phyloP scores from a whole-genome alignment of 1,139 yeast species.

The Pneumocystis carinii region DNA sequence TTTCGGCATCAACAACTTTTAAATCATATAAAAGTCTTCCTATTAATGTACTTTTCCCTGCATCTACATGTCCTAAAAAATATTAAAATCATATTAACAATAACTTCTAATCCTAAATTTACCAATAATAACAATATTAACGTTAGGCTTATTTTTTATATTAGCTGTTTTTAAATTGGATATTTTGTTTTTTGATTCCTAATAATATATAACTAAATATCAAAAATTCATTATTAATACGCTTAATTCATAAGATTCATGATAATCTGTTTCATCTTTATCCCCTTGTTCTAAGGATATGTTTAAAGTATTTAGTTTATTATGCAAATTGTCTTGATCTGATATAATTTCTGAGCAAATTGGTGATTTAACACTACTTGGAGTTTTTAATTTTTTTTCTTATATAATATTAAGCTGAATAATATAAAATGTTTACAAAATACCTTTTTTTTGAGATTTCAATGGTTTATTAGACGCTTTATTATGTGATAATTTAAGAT shows the following conservation, averaged over 20 bases:
- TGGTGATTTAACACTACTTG: background rate
- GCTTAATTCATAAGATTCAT: background rate
- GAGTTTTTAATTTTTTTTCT: background rate
- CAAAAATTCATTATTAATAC: background rate
- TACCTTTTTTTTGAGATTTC: background rate
- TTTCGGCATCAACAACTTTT: constrained; percentile 64
- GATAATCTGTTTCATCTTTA: background rate
- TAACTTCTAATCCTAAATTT: background rate
- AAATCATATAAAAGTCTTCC: constrained; percentile 74
- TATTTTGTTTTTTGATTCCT: background rate
- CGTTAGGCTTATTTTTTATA: constrained; percentile 21
- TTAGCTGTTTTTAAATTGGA: background rate
- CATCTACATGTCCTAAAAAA: constrained; percentile 76
- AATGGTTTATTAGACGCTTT: background rate
- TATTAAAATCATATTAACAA: background rate
- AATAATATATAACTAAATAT: background rate
- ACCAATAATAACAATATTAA: constrained; percentile 57
- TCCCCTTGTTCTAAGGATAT: background rate
- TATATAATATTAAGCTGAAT: background rate
- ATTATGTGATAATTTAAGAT: background rate
- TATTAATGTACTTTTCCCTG: constrained; percentile 91
- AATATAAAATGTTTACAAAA: background rate
- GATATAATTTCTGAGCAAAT: background rate
- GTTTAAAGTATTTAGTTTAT: background rate
- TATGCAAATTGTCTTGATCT: background rate